phyloP scores from a whole-genome alignment of 2,329 filamentous ascomycete species.

The Alternaria viburni region DNA sequence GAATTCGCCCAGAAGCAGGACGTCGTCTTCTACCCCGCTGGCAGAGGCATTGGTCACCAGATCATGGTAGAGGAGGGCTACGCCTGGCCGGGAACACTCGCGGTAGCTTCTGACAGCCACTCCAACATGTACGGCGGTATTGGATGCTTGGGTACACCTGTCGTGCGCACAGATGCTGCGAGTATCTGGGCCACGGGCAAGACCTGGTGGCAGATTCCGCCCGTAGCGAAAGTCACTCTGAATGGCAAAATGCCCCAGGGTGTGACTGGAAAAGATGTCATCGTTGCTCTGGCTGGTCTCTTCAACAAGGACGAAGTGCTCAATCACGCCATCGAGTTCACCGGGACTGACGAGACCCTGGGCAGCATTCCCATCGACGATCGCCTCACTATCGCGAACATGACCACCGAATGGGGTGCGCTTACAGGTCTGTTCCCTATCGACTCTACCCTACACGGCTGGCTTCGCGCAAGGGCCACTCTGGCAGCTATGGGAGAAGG shows the following conservation, averaged over 20 bases:
- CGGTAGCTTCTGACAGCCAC: slow-evolving; percentile 80
- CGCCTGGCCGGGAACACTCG: slow-evolving; percentile 84
- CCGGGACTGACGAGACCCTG: slow-evolving; percentile 79
- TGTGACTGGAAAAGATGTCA: slow-evolving; percentile 93
- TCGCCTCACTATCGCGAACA: slow-evolving; percentile 77
- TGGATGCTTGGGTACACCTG: slow-evolving; percentile 75
- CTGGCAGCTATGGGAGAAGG: slow-evolving; percentile 66
- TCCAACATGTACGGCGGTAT: slow-evolving; percentile 85
- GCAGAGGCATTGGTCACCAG: slow-evolving; percentile 86
- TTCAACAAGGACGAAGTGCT: slow-evolving; percentile 89
- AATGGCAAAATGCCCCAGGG: slow-evolving; percentile 76
- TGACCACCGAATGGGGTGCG: slow-evolving; percentile 84
- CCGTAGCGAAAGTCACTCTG: slow-evolving; percentile 79
- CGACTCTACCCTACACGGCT: slow-evolving; percentile 72
- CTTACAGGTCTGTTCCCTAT: slow-evolving; percentile 80
- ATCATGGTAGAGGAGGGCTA: slow-evolving; percentile 87
- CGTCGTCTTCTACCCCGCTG: slow-evolving; percentile 77
- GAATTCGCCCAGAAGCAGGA: slow-evolving; percentile 81
- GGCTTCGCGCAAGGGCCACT: slow-evolving; percentile 80
- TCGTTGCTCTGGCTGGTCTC: slow-evolving; percentile 83
- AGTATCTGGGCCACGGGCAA: slow-evolving; percentile 81
- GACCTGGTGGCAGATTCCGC: slow-evolving; percentile 91
- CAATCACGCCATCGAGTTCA: slow-evolving; percentile 90
- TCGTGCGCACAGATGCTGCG: slow-evolving; percentile 88
- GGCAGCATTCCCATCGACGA: slow-evolving; percentile 73